Evolutionary conservation across 495 filamentous ascomycete species (phyloP).

Genomic region (Podospora pseudoanserina): DNA sequence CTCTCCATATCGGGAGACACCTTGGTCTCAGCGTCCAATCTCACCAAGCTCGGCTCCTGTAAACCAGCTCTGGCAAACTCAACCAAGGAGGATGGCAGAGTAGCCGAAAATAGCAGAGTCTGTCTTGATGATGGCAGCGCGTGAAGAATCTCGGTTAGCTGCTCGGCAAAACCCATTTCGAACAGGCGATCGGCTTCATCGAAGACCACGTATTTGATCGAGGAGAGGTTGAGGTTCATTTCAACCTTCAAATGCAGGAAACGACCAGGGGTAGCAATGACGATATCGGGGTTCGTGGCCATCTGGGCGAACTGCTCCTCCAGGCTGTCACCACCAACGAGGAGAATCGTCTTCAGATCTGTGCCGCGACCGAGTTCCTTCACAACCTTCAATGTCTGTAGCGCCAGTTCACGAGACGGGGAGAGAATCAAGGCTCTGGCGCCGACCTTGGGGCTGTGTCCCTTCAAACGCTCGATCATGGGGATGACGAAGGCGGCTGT

Average conservation of each 20-base stretch:
- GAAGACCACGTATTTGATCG: constrained; percentile 87
- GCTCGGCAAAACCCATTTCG: constrained; percentile 95
- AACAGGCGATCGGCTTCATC: constrained; percentile 96
- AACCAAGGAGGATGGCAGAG: constrained; percentile 84
- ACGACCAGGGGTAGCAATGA: constrained; percentile 93
- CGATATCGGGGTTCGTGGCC: constrained; percentile 89
- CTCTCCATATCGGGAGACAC: constrained; percentile 90
- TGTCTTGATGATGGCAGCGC: constrained; percentile 79
- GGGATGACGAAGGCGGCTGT: constrained; percentile 97
- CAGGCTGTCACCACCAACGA: constrained; percentile 91
- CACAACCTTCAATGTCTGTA: constrained; percentile 93
- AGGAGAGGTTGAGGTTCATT: constrained; percentile 83
- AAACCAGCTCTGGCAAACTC: constrained; percentile 93
- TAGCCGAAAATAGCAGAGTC: constrained; percentile 92
- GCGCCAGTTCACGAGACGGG: constrained; percentile 84
- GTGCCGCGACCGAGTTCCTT: constrained; percentile 90
- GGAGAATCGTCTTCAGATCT: constrained; percentile 78
- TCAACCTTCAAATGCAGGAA: constrained; percentile 95
- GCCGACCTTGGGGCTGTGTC: constrained; percentile 82
- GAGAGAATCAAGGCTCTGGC: constrained; percentile 82
- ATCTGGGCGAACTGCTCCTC: constrained; percentile 95
- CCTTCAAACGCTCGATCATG: constrained; percentile 90
- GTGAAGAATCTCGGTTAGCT: constrained; percentile 89
- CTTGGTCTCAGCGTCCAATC: constrained; percentile 91
- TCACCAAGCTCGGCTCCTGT: constrained; percentile 80